These are phyloP conservation scores for Ogataea polymorpha DNA, from an alignment of 805 yeast species.

Conservation along the genomic window DNA sequence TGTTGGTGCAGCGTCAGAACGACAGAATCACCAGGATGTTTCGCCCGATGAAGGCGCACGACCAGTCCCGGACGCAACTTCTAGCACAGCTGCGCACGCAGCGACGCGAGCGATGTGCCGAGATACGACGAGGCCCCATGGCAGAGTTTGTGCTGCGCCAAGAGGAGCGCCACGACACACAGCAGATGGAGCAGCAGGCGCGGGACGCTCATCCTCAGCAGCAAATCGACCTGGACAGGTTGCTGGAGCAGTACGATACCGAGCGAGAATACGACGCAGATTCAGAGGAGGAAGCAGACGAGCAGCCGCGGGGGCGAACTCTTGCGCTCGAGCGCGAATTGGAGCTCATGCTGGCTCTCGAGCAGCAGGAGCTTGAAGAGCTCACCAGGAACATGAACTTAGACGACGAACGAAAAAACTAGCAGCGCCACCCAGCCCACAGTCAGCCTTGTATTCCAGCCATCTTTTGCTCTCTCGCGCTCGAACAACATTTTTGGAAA, in stretches of 20 bases:
- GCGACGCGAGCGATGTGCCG: constrained; percentile 15
- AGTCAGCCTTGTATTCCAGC: no score
- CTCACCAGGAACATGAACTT: constrained; percentile 24
- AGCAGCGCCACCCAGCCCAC: no score
- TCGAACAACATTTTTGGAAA: no score
- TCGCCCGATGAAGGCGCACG: constrained; percentile 17
- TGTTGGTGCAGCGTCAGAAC: constrained; percentile 6
- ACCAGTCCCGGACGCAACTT: constrained; percentile 1
- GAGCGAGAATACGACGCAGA: constrained; percentile 28
- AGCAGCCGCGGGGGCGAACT: background rate
- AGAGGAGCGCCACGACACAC: constrained; percentile 16
- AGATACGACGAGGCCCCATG: constrained; percentile 25
- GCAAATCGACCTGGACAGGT: constrained; percentile 18
- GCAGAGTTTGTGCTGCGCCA: constrained; percentile 27
- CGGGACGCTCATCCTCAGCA: constrained; percentile 21
- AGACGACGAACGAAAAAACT: constrained; percentile 2
- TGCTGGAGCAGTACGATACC: constrained; percentile 9
- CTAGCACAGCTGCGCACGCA: constrained; percentile 10
- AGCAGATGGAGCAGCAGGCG: constrained; percentile 10
- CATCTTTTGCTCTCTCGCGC: no score
- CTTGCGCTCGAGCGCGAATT: constrained; percentile 19
- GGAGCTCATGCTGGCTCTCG: constrained; percentile 28
- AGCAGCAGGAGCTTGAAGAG: constrained; percentile 30
- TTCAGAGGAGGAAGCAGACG: constrained; percentile 23
- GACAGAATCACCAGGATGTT: constrained; percentile 21